These are phyloP conservation scores for Coriolopsis trogii DNA, from an alignment of 1,284 basidiomycete genomes.

Conservation along the genomic window DNA sequence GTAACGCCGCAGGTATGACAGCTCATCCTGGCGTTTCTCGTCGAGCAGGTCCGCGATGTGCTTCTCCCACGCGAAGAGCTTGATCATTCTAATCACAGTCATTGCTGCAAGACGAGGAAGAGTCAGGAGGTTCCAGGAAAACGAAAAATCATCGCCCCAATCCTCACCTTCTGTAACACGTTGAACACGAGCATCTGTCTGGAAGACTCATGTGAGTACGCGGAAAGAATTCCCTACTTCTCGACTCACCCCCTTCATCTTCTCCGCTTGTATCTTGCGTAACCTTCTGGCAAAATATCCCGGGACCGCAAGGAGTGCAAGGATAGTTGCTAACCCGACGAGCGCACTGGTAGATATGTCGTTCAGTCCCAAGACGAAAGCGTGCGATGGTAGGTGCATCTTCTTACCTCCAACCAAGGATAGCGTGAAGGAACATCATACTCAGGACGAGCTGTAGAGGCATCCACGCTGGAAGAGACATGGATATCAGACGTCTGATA, in stretches of 20 bases:
- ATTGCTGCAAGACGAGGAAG: constrained; percentile 28
- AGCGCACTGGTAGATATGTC: constrained; percentile 39
- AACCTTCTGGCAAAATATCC: constrained; percentile 32
- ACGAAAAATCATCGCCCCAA: constrained; percentile 18
- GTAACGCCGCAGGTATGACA: constrained; percentile 46
- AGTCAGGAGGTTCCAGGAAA: not conserved
- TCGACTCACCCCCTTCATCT: constrained; percentile 33
- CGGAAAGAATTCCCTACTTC: not conserved
- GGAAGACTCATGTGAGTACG: constrained; percentile 16
- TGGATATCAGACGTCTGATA: not conserved
- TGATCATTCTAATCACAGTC: constrained; percentile 49
- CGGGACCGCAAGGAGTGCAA: constrained; percentile 53
- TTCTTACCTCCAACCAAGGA: constrained; percentile 50
- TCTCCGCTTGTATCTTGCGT: constrained; percentile 29
- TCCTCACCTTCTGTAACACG: constrained; percentile 50
- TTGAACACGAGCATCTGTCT: constrained; percentile 51
- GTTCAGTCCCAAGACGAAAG: not conserved
- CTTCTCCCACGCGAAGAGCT: constrained; percentile 62
- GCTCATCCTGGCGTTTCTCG: constrained; percentile 53
- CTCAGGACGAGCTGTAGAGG: constrained; percentile 41
- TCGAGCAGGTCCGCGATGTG: constrained; percentile 44
- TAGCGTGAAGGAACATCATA: constrained; percentile 44
- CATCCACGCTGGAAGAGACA: constrained; percentile 25
- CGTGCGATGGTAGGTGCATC: not conserved
- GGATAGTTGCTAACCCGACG: constrained; percentile 53